These are phyloP conservation scores for Yamadazyma songkhlaensis DNA, from an alignment of 1,139 yeast species.

Conservation along the genomic window DNA sequence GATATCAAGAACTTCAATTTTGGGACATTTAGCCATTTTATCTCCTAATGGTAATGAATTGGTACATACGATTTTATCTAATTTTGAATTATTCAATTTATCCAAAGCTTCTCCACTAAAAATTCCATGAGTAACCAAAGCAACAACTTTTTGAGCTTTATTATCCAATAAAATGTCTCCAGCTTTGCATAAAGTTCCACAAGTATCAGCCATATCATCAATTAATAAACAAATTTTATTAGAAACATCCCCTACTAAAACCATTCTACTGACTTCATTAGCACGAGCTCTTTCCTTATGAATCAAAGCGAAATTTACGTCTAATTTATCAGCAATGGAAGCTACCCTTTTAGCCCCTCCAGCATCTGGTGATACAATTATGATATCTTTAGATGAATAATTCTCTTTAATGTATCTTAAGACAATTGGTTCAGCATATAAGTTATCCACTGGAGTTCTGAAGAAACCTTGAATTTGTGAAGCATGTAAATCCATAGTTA, in stretches of 20 bases:
- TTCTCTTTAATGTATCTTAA: constrained; percentile 82
- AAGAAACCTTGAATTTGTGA: constrained; percentile 97
- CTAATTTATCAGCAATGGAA: constrained; percentile 87
- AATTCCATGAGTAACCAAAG: constrained; percentile 95
- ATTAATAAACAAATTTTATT: constrained; percentile 86
- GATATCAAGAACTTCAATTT: constrained; percentile 79
- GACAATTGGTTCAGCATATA: constrained; percentile 94
- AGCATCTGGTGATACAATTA: constrained; percentile 95
- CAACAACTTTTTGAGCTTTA: constrained; percentile 82
- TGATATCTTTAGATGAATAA: constrained; percentile 62
- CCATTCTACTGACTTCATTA: constrained; percentile 93
- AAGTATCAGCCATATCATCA: constrained; percentile 98
- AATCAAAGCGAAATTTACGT: constrained; percentile 89
- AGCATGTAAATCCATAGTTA: constrained; percentile 97
- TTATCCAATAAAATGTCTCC: constrained; percentile 84
- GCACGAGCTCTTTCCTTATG: constrained; percentile 97
- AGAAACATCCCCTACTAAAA: constrained; percentile 91
- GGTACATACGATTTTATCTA: constrained; percentile 84
- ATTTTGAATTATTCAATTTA: constrained; percentile 73
- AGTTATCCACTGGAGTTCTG: constrained; percentile 92
- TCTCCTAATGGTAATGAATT: constrained; percentile 92
- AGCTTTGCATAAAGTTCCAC: constrained; percentile 95
- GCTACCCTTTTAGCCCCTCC: constrained; percentile 99
- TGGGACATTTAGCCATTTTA: constrained; percentile 66
- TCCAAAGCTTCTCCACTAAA: constrained; percentile 85